Conservation (phyloP, 208 protist genomes). For the Acanthamoeba castellanii region DNA sequence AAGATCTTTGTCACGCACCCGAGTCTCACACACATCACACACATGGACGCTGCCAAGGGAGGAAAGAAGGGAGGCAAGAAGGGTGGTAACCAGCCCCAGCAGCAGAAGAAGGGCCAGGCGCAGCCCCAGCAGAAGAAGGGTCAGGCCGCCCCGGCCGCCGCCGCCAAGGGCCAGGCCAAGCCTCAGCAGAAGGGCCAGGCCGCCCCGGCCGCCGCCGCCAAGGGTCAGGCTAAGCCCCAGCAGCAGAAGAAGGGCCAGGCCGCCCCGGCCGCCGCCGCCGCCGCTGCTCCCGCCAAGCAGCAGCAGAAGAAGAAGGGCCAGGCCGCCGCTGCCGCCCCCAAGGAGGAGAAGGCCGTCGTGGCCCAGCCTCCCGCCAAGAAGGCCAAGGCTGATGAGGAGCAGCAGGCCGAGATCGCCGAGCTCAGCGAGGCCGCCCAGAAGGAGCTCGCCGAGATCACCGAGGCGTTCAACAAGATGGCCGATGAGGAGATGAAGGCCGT, state of each 20-base stretch:
- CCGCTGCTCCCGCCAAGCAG: neutral
- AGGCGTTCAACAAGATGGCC: neutral
- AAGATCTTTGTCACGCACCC: neutral
- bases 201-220: neutral
- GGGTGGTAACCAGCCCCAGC: neutral
- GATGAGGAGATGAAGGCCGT: constrained; percentile 9
- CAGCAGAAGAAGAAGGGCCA: neutral
- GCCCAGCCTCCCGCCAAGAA: constrained; percentile 3
- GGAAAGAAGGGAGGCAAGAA: constrained; percentile 34
- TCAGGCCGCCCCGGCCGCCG: neutral
- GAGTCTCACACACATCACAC: neutral
- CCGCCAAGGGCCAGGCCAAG: neutral
- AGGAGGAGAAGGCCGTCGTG: constrained; percentile 18
- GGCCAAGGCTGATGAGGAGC: constrained; percentile 28
- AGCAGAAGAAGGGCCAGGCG: neutral
- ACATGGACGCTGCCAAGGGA: neutral
- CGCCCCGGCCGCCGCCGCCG: neutral
- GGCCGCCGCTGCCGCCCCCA: neutral
- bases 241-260: neutral
- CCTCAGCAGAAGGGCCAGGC: neutral
- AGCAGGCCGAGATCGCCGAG: constrained; percentile 8
- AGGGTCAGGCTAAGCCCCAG: neutral
- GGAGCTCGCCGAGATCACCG: neutral
- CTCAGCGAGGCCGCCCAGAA: constrained; percentile 41
- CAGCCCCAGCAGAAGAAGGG: neutral